Base-by-base conservation (phyloP, 2,329 filamentous ascomycete species). In the Geosmithia putterillii region DNA sequence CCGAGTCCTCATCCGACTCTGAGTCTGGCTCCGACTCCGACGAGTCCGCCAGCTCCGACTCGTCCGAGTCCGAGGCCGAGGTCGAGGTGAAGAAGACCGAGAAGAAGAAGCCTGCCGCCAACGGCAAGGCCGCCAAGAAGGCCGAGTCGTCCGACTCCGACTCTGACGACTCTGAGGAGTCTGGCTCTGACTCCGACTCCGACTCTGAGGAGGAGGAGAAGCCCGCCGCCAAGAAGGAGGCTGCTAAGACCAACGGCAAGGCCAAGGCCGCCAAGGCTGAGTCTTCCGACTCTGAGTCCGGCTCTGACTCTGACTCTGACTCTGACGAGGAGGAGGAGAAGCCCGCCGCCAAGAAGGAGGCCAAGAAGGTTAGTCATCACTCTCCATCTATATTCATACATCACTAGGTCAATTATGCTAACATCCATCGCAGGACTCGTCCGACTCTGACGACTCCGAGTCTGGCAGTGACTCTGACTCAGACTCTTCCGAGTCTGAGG, bases 301-400 rank as follows among this genome's bases (percentile, higher is more conserved):
- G 52, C 40, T 62, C 58, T n/a, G 61, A 61, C 50, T 61, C 64
- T 21, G 62, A 65, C 42, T 58, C 59, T 36, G 60, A 66, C 41
- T 57, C 60, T 15, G 59, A 64, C 48, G 22, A 23, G 14, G 41
- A 47, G 39, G 45, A 42, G 20, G 59, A 60, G 51, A 56, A 59
- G 49, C 51, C 61, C 20, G 53, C 50, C 37, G 57, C 55, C 47
- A 47, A 52, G 17, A 47, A 47, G 38, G 49, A 53, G 47, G 38
- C 50, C 37, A 59, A 62, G 55, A 61, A 50, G 15, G 34, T 36
- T 7, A 36, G 18, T 17, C 34, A 7, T n/a, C 14, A 36, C 15
- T 42, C 12, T 32, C n/a, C 3, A n/a, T 14, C 38, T 34, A 42
- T 32, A 20, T 17, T 14, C 9, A 10, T 22, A 18, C 21, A 17